These are phyloP conservation scores for Cenococcum geophilum DNA, from an alignment of 495 filamentous ascomycete species.

Conservation along the genomic window DNA sequence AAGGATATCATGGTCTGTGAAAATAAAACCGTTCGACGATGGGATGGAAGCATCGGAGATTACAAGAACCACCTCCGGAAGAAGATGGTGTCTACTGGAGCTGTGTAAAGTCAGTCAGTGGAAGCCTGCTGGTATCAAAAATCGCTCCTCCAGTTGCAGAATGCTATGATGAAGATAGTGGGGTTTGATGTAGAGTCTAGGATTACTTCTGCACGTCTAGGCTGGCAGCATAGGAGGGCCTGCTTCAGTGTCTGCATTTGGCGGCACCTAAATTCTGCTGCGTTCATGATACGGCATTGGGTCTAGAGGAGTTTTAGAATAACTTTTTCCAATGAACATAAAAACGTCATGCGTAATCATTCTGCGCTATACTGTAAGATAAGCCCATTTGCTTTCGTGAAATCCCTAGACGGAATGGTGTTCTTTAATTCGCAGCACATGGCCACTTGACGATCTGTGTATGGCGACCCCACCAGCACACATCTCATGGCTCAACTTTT, in stretches of 20 bases:
- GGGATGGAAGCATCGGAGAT: constrained; percentile 81
- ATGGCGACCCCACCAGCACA: neutral
- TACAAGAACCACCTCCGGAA: constrained; percentile 99
- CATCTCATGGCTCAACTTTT: neutral
- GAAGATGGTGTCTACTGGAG: constrained; percentile 77
- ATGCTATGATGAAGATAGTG: neutral
- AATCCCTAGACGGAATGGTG: neutral
- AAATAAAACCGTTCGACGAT: constrained; percentile 80
- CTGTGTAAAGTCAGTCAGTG: constrained; percentile 46
- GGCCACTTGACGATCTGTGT: neutral
- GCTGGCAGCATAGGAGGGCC: constrained; percentile 10
- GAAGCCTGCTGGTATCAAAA: constrained; percentile 3
- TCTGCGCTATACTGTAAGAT: neutral
- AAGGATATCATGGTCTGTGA: constrained; percentile 99
- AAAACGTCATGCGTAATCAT: neutral
- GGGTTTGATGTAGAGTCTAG: neutral
- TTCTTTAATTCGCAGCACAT: neutral
- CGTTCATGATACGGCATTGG: constrained; percentile 23
- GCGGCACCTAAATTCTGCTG: constrained; percentile 18
- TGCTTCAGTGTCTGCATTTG: constrained; percentile 19
- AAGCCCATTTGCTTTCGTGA: too few relatives aligned
- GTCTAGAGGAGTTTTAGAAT: constrained; percentile 27
- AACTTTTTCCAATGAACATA: neutral
- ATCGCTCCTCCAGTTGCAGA: neutral
- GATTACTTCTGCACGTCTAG: neutral